Percentiles rank a stretch among this genome's conserved stretches.
Evolutionary conservation across 176 grass and related monocot species (phyloP).

Genomic region (Leersia perrieri): DNA sequence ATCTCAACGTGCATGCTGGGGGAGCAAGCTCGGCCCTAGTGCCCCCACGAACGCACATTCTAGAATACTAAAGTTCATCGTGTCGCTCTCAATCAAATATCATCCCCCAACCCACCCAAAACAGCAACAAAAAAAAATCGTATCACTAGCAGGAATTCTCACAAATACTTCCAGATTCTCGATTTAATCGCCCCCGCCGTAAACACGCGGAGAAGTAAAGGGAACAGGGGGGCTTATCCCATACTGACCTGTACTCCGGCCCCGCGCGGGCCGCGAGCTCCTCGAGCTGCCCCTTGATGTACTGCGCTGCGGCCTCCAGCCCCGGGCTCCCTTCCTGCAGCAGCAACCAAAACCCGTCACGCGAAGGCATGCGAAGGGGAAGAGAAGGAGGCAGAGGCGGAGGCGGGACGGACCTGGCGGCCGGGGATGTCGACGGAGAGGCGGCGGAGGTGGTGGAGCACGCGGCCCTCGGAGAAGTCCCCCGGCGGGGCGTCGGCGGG

Average conservation of each 20-base stretch:
- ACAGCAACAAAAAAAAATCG: background rate
- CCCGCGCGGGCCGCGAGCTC: slow-evolving; percentile 54
- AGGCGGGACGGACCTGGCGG: slow-evolving; percentile 49
- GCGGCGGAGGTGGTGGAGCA: slow-evolving; percentile 62
- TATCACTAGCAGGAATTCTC: background rate
- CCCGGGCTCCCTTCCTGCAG: slow-evolving; percentile 82
- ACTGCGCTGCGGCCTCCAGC: slow-evolving; percentile 73
- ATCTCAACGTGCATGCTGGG: slow-evolving; percentile 1
- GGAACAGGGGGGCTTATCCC: background rate
- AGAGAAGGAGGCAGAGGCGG: background rate
- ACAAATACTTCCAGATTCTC: background rate
- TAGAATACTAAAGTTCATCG: background rate
- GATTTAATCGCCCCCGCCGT: background rate
- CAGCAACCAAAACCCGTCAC: background rate
- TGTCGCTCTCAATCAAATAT: background rate
- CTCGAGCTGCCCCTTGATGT: slow-evolving; percentile 80
- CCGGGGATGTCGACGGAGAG: slow-evolving; percentile 79
- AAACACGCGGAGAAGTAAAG: background rate
- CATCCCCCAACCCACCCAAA: background rate
- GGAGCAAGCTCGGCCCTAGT: background rate
- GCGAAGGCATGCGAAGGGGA: background rate
- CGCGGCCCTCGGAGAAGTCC: slow-evolving; percentile 78
- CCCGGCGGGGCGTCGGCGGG: slow-evolving; percentile 45
- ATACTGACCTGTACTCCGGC: slow-evolving; percentile 62
- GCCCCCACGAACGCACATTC: background rate